A percentile compares a stretch with the other conserved stretches of the same genome.
Conservation (phyloP, 163 green algal genomes). For the Chlorella variabilis region DNA sequence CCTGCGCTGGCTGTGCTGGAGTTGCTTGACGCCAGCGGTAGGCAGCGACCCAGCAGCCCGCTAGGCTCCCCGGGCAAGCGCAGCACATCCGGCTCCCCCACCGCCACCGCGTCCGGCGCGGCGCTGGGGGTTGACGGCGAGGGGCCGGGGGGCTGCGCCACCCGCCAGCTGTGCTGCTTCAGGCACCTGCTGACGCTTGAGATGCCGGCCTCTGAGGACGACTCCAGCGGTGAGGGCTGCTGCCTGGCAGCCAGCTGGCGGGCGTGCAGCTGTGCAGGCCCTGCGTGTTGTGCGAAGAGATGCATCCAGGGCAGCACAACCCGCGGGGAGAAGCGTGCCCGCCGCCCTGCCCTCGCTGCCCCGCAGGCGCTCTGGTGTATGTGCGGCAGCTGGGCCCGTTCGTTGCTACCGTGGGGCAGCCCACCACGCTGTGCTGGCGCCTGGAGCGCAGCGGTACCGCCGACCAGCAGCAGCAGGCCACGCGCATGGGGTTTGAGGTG, state of each 20-base stretch:
- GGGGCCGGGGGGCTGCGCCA: neutral
- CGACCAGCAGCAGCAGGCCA: conserved; percentile 1
- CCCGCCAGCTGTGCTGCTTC: conserved; percentile 26
- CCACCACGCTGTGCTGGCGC: conserved; percentile 61
- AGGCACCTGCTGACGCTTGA: conserved; percentile 18
- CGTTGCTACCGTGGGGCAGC: conserved; percentile 44
- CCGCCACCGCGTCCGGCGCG: neutral
- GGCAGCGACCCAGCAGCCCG: neutral
- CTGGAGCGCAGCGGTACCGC: conserved; percentile 46
- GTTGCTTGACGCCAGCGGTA: neutral
- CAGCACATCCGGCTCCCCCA: neutral
- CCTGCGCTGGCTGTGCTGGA: neutral
- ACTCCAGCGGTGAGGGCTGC: neutral
- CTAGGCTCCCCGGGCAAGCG: neutral
- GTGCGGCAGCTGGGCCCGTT: conserved; percentile 61
- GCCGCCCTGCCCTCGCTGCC: neutral
- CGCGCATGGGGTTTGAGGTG: conserved; percentile 28
- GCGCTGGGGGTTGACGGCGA: neutral
- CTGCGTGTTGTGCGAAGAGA: too few relatives aligned
- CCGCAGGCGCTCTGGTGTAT: conserved; percentile 42
- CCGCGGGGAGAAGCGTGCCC: neutral
- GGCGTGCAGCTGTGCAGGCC: too few relatives aligned
- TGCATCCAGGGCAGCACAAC: too few relatives aligned
- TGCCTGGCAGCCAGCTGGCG: neutral
- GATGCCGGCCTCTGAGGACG: neutral